Percentiles rank a stretch among this genome's conserved stretches.
Conservation (phyloP, 2,329 filamentous ascomycete genomes). For the Orbilia javanica region DNA sequence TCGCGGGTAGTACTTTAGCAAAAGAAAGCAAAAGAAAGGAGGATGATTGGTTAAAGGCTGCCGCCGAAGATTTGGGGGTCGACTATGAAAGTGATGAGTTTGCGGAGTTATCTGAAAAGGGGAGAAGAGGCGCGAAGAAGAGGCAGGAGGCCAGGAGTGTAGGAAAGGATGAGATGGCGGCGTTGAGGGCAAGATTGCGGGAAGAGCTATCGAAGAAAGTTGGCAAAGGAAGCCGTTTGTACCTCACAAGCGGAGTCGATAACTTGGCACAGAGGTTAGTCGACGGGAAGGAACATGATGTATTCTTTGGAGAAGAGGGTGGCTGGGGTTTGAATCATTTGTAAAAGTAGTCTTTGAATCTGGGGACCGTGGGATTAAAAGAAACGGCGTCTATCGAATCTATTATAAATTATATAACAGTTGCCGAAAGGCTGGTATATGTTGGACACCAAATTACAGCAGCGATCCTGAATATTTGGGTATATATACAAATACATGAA, state of each 20-base stretch:
- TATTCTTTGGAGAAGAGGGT: slow-evolving; percentile 57
- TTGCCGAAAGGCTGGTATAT: background rate
- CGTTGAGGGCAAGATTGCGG: slow-evolving; percentile 78
- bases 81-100: slow-evolving; percentile 94
- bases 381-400: background rate
- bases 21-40: slow-evolving; percentile 89
- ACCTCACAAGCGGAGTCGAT: slow-evolving; percentile 48
- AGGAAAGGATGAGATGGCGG: slow-evolving; percentile 79
- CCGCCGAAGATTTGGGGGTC: slow-evolving; percentile 91
- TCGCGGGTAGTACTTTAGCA: slow-evolving; percentile 83
- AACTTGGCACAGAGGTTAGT: slow-evolving; percentile 54
- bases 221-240: slow-evolving; percentile 54
- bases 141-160: slow-evolving; percentile 64
- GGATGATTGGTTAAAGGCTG: slow-evolving; percentile 84
- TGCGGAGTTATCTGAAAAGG: slow-evolving; percentile 72
- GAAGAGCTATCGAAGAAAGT: slow-evolving; percentile 78
- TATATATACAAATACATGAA: background rate
- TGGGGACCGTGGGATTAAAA: background rate
- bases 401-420: background rate
- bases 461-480: background rate
- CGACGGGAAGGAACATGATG: slow-evolving; percentile 55
- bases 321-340: slow-evolving; percentile 50
- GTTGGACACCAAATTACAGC: background rate
- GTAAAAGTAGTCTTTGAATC: slow-evolving; percentile 1
- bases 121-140: slow-evolving; percentile 74